These are phyloP conservation scores for Cerioporus squamosus DNA, from an alignment of 1,284 basidiomycete species.

Conservation along the genomic window DNA sequence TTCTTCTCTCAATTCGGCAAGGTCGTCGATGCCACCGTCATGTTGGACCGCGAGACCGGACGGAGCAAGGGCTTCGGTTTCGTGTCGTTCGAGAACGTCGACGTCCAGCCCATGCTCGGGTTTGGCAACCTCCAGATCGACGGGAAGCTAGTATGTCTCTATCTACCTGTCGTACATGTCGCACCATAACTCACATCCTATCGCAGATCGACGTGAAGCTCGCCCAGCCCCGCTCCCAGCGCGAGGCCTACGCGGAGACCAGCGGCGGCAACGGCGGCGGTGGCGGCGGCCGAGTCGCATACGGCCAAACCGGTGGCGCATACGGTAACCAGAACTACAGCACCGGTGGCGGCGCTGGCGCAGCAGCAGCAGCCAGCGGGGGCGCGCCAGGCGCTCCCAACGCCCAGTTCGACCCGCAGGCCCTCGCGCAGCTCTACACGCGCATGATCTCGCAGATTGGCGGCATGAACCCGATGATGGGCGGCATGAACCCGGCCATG, in stretches of 20 bases:
- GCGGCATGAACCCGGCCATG: slow-evolving; percentile 43
- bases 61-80: slow-evolving; percentile 98
- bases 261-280: slow-evolving; percentile 14
- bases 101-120: slow-evolving; percentile 84
- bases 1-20: slow-evolving; percentile 93
- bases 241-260: slow-evolving; percentile 55
- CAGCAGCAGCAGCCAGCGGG: slow-evolving; percentile 23
- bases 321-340: slow-evolving; percentile 39
- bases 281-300: slow-evolving; percentile 26
- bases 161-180: not conserved
- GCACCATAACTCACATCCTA: not conserved
- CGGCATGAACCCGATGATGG: slow-evolving; percentile 55
- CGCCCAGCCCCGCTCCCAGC: slow-evolving; percentile 85
- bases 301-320: slow-evolving; percentile 28
- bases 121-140: slow-evolving; percentile 89
- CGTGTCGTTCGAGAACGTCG: slow-evolving; percentile 91
- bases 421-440: slow-evolving; percentile 78
- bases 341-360: slow-evolving; percentile 24
- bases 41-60: slow-evolving; percentile 97
- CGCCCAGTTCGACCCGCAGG: slow-evolving; percentile 80
- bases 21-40: slow-evolving; percentile 97
- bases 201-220: slow-evolving; percentile 92
- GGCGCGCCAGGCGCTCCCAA: slow-evolving; percentile 34
- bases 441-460: slow-evolving; percentile 83
- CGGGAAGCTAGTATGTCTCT: slow-evolving; percentile 78